Evolutionary conservation across 2,329 filamentous ascomycete genomes (phyloP), one percentile per base, ranked within the genome.

Genomic region (Aureobasidium sp.): DNA sequence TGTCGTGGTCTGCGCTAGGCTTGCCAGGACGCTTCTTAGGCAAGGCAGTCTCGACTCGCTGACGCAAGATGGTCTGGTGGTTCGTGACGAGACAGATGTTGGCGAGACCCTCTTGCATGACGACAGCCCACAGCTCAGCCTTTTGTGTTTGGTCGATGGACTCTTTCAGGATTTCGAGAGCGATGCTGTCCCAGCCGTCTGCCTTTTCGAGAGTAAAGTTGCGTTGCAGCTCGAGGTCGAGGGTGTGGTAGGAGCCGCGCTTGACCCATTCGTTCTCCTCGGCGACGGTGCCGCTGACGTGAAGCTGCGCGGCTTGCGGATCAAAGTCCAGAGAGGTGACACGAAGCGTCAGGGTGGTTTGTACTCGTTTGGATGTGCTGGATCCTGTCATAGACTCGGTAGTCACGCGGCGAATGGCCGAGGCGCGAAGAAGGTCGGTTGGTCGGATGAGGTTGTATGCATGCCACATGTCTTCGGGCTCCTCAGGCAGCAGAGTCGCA

Each of bases 141-240:
- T 88, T 85, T 68, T 87, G 86, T 65, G 90, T 87, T 66, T 89
- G 84, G 67, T 89, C 86, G 15, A 93, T 81, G 0, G 91, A 87
- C 71, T 96, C 90, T 60, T 83, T 79, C 11, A 99, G 81, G 47
- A 89, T 87, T 62, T 89, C 85, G 50, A 87, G 77, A 3, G 92
- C 89, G 11, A 99, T 85, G 66, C 88, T 92, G 73, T 99, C 94
- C 94, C 94, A 99, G 43, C 91, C 83, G 38, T 84, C 77, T 40
- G 83, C 82, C 75, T 97, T 97, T 76, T 91, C 88, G 8, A 99
- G 73, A 7, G 89, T 93, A 68, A 97, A 97, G 54, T 91, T 86
- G 43, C 92, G 83, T 68, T 94, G 85, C 61, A 96, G 79, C 71
- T 96, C 93, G 47, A 99, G 81, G 66, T 96, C 93, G 1, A 89